Evolutionary conservation across 768 basidiomycete genomes (phyloP).

Genomic region (Mycena amicta): DNA sequence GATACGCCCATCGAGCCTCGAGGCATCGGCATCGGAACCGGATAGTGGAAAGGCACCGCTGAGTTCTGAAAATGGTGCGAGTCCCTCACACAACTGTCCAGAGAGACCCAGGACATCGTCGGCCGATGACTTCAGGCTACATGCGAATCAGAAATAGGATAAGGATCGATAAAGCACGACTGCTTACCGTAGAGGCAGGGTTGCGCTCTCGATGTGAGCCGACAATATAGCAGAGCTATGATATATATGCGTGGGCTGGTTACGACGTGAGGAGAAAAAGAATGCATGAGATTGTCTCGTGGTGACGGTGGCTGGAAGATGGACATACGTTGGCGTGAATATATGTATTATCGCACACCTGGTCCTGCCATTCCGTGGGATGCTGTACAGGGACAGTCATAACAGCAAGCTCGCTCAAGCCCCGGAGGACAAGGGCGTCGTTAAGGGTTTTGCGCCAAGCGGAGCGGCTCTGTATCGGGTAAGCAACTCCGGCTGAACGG

Average conservation of each 20-base stretch:
- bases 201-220: slow-evolving; percentile 58
- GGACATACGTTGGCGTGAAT: slow-evolving; percentile 30
- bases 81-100: slow-evolving; percentile 54
- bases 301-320: neutral
- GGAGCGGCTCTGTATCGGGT: slow-evolving; percentile 9
- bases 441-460: slow-evolving; percentile 53
- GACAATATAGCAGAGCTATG: slow-evolving; percentile 62
- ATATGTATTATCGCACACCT: slow-evolving; percentile 29
- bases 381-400: slow-evolving; percentile 54
- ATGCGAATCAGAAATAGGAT: too few species aligned
- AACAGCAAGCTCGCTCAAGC: slow-evolving; percentile 50
- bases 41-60: slow-evolving; percentile 53
- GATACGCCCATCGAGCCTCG: slow-evolving; percentile 32
- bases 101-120: slow-evolving; percentile 49
- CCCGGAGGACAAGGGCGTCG: slow-evolving; percentile 61
- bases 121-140: slow-evolving; percentile 31
- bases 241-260: slow-evolving; percentile 44
- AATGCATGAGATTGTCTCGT: neutral
- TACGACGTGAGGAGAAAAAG: too few species aligned
- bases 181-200: slow-evolving; percentile 59
- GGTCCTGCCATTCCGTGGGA: slow-evolving; percentile 44
- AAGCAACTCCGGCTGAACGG: too few species aligned
- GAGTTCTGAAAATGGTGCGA: slow-evolving; percentile 58
- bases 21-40: slow-evolving; percentile 3
- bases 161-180: neutral